Evolutionary conservation across 441 rosid genomes (phyloP), one percentile per base, ranked within the genome.

Genomic region (Brassica balearica): DNA sequence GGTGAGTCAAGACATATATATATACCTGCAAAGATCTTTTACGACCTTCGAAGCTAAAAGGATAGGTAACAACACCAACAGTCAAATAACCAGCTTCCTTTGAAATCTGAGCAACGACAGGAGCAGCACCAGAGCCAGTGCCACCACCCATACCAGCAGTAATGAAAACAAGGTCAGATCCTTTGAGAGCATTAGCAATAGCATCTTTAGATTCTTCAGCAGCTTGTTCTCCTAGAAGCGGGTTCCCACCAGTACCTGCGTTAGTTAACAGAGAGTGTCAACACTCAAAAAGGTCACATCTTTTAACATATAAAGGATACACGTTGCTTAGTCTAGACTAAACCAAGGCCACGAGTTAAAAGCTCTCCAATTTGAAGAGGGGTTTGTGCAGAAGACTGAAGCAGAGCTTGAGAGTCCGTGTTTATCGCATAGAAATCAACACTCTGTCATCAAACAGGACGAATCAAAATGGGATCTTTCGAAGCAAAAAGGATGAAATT

Each of bases 141-240:
- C 99, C 99, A 80, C 99, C 99, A 83, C 99, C 99, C 97, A 95
- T 95, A 80, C 99, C 99, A 36, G 97, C 97, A 17, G 99, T 91
- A 63, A 95, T 84, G 82, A 95, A 95, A 84, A 95, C 97, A 84
- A 95, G 97, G 82, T 95, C 99, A 43, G 99, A 95, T 59, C 99
- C 99, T 81, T 91, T 95, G 7, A 95, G 97, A 75, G 97, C 88
- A 87, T 83, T 85, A 29, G 96, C 92, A 60, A 95, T 95, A 20
- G 87, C 88, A 48, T 95, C 99, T 81, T 81, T 90, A 46, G 99
- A 95, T 82, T 95, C 99, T 84, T 93, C 99, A 4, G 99, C 99
- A 75, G 99, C 98, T 82, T 93, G 97, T 78, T 95, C 98, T 38
- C 99, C 99, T 11, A 93, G 71, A 62, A 86, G 85, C 0, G 99